Evolutionary conservation across 2,329 filamentous ascomycete species (phyloP), one percentile per base, ranked within the genome.

Genomic region (Pezicula carpinea): DNA sequence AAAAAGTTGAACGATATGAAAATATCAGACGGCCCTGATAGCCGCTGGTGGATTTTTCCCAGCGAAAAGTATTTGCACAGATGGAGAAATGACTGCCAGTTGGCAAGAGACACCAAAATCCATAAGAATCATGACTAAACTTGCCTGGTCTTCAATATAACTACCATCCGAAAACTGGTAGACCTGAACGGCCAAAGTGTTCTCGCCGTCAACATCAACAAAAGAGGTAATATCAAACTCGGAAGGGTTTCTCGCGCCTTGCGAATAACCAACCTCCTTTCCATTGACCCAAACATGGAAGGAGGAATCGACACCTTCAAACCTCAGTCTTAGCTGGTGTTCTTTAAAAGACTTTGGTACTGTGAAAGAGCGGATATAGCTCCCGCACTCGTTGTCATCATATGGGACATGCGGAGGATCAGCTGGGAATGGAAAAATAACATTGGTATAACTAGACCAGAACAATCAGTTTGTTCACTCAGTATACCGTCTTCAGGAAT

Each of bases 281-380:
- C 75, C 76, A 53, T 82, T 81, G 3, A 82, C 60, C 69, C 71
- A 81, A 6, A 80, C 64, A 60, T 80, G 75, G 51, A 76, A 81
- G 0, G 76, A 71, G 48, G 73, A 74, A 51, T 80, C 77, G 1
- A 80, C 77, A 1, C 77, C 77, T 49, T 80, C 77, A 46, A 80
- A 80, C 23, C 77, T 65, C 10, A 81, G 59, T 15, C 76, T 67
- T 26, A 79, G 60, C 46, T 77, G 73, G 19, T 65, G 42, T 22
- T 53, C 49, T 34, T 65, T 56, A 49, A 69, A 67, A n/a, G 64
- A 58, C 21, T 63, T 49, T 3, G 74, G 74, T 7, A 79, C 60
- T 3, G 59, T 59, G 57, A 80, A 78, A 23, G 64, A 66, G 14
- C 68, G 69, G 17, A 72, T 59, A 54, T 81, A 80, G 0, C 68